Percentiles rank a stretch among this genome's conserved stretches.
These are phyloP conservation scores for Fusarium bulbicola DNA, from an alignment of 2,329 filamentous ascomycete species.

Conservation along the genomic window DNA sequence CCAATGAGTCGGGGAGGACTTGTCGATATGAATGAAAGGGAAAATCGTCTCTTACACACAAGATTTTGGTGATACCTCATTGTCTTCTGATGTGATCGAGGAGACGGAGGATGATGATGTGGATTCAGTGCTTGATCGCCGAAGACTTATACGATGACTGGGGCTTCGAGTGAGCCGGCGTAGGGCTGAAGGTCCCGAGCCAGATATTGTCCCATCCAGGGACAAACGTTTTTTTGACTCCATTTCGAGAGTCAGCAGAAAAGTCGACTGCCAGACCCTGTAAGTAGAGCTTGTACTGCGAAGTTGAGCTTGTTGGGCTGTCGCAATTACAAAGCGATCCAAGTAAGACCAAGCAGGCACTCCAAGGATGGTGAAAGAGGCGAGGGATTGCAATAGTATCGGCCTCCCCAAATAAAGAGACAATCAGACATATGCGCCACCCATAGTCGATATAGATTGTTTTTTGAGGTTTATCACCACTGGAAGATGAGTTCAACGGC, in stretches of 20 bases:
- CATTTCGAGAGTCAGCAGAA: constrained; percentile 34
- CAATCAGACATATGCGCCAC: constrained; percentile 31
- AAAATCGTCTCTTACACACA: constrained; percentile 48
- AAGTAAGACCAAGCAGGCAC: not conserved
- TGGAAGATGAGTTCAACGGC: constrained; percentile 6
- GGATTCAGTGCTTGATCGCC: constrained; percentile 45
- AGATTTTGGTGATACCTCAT: constrained; percentile 35
- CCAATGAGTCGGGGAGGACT: constrained; percentile 22
- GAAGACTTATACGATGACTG: constrained; percentile 46
- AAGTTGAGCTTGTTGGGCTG: not conserved
- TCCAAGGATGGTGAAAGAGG: constrained; percentile 6
- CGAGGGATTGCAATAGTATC: constrained; percentile 5
- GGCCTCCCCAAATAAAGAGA: not conserved
- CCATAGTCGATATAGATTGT: constrained; percentile 39
- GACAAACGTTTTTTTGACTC: constrained; percentile 45
- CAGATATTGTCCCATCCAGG: constrained; percentile 41
- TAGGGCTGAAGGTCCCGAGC: constrained; percentile 45
- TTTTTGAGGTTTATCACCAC: constrained; percentile 32
- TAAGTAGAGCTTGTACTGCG: not conserved
- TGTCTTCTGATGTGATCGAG: constrained; percentile 39
- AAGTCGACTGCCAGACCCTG: not conserved
- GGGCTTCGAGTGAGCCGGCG: constrained; percentile 46
- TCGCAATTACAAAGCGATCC: not conserved
- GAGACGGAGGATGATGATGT: constrained; percentile 39
- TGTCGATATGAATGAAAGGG: not conserved